A percentile compares a stretch with the other conserved stretches of the same genome.
These are phyloP conservation scores for Silene latifolia DNA, from an alignment of 148 eudicot genomes.

Conservation along the genomic window DNA sequence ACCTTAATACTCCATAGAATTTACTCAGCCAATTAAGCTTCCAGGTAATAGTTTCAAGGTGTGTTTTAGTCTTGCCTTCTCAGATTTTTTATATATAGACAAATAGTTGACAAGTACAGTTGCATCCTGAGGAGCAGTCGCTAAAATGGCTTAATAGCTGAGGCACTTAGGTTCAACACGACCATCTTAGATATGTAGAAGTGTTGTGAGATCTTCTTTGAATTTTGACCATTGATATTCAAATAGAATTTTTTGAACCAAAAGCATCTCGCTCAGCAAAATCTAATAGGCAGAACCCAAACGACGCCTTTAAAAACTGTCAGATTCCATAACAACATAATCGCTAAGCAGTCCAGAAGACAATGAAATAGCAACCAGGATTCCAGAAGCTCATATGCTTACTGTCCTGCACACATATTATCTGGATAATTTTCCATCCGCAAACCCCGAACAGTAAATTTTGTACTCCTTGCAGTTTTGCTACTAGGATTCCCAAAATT, in stretches of 20 bases:
- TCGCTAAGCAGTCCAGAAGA: neutral
- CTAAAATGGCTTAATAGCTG: neutral
- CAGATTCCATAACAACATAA: neutral
- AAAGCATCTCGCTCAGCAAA: neutral
- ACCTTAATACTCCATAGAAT: neutral
- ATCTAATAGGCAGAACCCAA: neutral
- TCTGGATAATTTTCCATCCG: constrained; percentile 43
- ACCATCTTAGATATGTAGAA: constrained; percentile 4
- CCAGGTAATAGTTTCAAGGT: neutral
- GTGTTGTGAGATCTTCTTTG: neutral
- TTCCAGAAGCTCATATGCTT: neutral
- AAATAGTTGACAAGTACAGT: neutral
- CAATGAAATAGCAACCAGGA: constrained; percentile 15
- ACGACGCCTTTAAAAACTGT: neutral
- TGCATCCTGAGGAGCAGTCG: constrained; percentile 6
- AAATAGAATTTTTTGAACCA: neutral
- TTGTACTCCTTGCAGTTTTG: constrained; percentile 34
- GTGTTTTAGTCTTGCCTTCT: neutral
- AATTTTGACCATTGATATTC: neutral
- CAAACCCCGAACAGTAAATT: constrained; percentile 36
- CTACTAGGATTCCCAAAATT: too few species aligned
- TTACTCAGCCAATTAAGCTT: neutral
- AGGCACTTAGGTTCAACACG: neutral
- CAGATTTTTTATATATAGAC: neutral
- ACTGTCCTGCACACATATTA: constrained; percentile 38